These are phyloP conservation scores for Vaccinium corymbosum DNA, from an alignment of 148 eudicot genomes.

Conservation along the genomic window DNA sequence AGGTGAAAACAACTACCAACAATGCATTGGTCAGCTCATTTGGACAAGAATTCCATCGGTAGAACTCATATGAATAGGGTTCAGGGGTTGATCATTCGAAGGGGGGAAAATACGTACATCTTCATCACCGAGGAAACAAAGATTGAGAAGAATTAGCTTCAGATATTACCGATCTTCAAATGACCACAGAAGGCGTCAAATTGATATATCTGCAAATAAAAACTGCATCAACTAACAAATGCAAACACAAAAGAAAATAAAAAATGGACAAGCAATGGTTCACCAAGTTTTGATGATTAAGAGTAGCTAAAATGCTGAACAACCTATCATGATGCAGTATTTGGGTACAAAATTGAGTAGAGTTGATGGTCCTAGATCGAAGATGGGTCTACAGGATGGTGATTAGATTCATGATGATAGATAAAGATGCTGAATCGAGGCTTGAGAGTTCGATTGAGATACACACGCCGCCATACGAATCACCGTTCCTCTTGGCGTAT, in stretches of 20 bases:
- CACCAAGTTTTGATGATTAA: too few relatives aligned
- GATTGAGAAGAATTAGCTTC: not conserved
- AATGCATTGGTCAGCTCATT: not conserved
- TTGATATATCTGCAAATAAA: not conserved
- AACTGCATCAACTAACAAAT: not conserved
- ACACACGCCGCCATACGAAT: too few relatives aligned
- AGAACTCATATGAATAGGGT: not conserved
- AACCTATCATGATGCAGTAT: too few relatives aligned
- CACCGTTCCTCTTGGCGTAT: too few relatives aligned
- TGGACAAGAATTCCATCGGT: not conserved
- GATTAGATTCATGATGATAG: too few relatives aligned
- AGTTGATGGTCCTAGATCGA: too few relatives aligned
- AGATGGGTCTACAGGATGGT: too few relatives aligned
- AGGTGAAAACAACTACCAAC: not conserved
- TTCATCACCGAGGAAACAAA: conserved; percentile 18
- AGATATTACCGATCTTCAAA: not conserved
- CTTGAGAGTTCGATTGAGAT: too few relatives aligned
- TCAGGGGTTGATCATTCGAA: not conserved
- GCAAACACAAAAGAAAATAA: not conserved
- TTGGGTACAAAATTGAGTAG: too few relatives aligned
- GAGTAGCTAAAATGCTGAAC: too few relatives aligned
- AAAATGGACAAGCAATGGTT: not conserved
- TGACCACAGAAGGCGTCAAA: not conserved
- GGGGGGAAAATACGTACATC: conserved; percentile 14
- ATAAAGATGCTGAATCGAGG: too few relatives aligned